Evolutionary conservation across 1,139 yeast species (phyloP).

Genomic region (Oligophagozyma castellii): DNA sequence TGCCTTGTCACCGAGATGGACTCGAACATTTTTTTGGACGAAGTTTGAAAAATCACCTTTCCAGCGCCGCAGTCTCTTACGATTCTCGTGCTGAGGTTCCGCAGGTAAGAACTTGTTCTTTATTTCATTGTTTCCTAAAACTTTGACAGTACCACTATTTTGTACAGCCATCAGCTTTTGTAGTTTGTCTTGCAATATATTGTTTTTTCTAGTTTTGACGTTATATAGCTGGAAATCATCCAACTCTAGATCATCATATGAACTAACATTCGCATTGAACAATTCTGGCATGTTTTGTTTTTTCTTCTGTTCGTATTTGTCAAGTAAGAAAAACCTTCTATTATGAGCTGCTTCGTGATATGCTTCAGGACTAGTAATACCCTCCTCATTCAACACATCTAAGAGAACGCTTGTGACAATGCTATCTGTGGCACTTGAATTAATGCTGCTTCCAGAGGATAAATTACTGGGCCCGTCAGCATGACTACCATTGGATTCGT

Average conservation of each 20-base stretch:
- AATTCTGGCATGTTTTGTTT: conserved; percentile 1
- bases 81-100: background rate
- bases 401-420: conserved; percentile 8
- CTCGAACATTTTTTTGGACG: conserved; percentile 3
- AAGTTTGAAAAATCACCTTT: background rate
- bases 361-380: conserved; percentile 9
- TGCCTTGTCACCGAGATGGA: conserved; percentile 2
- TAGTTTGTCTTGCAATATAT: conserved; percentile 14
- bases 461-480: no score
- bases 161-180: conserved; percentile 10
- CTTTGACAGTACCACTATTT: conserved; percentile 9
- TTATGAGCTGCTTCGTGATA: conserved; percentile 10
- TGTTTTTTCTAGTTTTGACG: conserved; percentile 12
- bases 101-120: background rate
- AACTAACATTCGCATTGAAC: conserved; percentile 1
- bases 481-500: no score
- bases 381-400: conserved; percentile 12
- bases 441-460: no score
- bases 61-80: no score
- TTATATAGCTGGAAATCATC: conserved; percentile 15
- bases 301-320: conserved; percentile 7
- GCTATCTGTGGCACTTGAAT: conserved; percentile 4
- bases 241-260: background rate
- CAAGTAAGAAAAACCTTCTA: conserved; percentile 13
- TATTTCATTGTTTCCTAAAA: conserved; percentile 6